Conservation (phyloP, 164 flowering plant species). For the Cinnamomum chago region DNA sequence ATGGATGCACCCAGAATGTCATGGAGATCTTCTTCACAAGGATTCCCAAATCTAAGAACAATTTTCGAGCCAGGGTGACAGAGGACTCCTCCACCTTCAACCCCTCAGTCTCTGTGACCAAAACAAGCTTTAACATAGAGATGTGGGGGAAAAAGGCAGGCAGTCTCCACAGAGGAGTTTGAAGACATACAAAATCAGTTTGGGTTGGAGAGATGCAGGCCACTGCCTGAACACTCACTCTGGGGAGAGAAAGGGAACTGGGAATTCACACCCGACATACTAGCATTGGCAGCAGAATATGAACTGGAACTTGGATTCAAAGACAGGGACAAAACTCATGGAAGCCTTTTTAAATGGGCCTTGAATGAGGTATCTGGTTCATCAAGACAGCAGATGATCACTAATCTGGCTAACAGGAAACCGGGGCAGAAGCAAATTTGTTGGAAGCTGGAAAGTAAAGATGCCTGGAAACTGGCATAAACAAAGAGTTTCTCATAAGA, state of each 20-base stretch:
- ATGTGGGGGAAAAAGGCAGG: constrained; percentile 37
- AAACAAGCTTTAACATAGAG: constrained; percentile 47
- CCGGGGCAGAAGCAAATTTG: background rate
- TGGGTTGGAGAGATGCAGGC: background rate
- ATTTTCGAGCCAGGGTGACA: constrained; percentile 47
- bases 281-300: constrained; percentile 21
- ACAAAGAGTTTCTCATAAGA: background rate
- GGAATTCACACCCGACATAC: constrained; percentile 47
- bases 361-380: background rate
- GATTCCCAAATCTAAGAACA: constrained; percentile 49
- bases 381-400: background rate
- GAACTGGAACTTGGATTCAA: constrained; percentile 18
- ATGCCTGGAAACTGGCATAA: background rate
- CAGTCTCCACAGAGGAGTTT: too few relatives aligned
- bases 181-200: too few relatives aligned
- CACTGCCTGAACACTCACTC: constrained; percentile 28
- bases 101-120: constrained; percentile 24
- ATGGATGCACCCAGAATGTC: constrained; percentile 38
- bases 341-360: constrained; percentile 13
- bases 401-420: background rate
- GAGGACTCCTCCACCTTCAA: constrained; percentile 18
- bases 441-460: background rate
- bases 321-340: constrained; percentile 25
- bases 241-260: constrained; percentile 37
- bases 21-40: constrained; percentile 46